Conservation (phyloP, 1,284 basidiomycete species). For the Amylostereum chailletii region DNA sequence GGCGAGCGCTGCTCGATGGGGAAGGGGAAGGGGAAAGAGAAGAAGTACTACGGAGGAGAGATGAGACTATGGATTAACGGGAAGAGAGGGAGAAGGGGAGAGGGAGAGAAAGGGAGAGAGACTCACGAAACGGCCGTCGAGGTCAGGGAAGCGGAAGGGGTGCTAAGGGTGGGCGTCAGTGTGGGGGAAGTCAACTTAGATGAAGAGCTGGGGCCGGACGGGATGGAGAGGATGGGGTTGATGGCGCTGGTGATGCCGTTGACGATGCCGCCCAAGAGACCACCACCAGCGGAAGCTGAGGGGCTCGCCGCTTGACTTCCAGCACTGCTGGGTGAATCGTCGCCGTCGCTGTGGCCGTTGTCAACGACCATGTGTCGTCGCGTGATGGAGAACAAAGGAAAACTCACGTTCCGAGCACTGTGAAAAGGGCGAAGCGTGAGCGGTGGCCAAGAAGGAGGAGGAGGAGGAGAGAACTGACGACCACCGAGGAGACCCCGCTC, state of each 20-base stretch:
- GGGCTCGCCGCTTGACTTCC: not conserved
- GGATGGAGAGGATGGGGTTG: not conserved
- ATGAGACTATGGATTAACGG: not conserved
- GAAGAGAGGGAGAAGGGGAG: constrained; percentile 2
- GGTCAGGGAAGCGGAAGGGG: constrained; percentile 9
- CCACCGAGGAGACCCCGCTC: constrained; percentile 21
- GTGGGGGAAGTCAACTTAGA: constrained; percentile 3
- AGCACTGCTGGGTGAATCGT: not conserved
- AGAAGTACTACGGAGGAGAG: constrained; percentile 2
- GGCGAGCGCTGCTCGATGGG: constrained; percentile 1
- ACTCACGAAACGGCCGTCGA: constrained; percentile 3
- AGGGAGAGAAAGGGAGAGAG: not conserved
- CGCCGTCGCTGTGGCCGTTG: not conserved
- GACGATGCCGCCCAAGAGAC: constrained; percentile 5
- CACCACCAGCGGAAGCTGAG: not conserved
- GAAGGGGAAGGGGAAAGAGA: constrained; percentile 8
- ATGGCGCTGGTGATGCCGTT: constrained; percentile 9
- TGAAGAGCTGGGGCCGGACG: constrained; percentile 1
- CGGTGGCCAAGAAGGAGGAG: not conserved
- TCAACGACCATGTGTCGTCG: not conserved
- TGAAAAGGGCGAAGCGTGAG: not conserved
- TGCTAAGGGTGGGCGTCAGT: constrained; percentile 14
- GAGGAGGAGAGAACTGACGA: constrained; percentile 15
- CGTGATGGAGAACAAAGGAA: constrained; percentile 1
- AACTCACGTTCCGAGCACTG: constrained; percentile 1